A percentile compares a stretch with the other conserved stretches of the same genome.
Conservation (phyloP, 305 asterid species). For the Fraxinus sp. region DNA sequence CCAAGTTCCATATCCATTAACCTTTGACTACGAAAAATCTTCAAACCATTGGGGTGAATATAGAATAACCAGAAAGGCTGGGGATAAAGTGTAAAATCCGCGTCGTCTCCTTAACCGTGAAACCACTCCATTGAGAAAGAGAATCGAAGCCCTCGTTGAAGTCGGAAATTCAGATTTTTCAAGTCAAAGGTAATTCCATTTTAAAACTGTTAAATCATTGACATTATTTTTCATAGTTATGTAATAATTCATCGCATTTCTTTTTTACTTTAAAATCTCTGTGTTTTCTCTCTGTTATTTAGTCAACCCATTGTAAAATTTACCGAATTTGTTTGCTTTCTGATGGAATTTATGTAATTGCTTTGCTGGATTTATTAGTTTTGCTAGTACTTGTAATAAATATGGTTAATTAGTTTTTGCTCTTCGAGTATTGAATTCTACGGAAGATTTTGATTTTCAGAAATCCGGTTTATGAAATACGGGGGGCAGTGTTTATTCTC, state of each 20-base stretch:
- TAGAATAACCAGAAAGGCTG: not conserved
- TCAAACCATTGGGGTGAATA: not conserved
- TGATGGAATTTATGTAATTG: not conserved
- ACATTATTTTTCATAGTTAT: not conserved
- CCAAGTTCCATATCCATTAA: not conserved
- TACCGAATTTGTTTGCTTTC: not conserved
- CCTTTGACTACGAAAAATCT: not conserved
- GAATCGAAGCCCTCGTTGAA: not conserved
- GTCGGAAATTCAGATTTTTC: conserved; percentile 13
- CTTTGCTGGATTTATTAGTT: not conserved
- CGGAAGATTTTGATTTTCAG: not conserved
- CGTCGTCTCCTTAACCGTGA: not conserved
- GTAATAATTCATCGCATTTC: not conserved
- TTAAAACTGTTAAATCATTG: conserved; percentile 7
- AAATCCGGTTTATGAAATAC: not conserved
- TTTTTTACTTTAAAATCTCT: conserved; percentile 4
- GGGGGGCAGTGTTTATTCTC: not conserved
- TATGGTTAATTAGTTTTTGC: not conserved
- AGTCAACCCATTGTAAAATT: conserved; percentile 30
- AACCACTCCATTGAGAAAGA: not conserved
- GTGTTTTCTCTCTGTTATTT: conserved; percentile 6
- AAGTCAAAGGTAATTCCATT: conserved; percentile 44
- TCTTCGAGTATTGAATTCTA: not conserved
- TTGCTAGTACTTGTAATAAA: not conserved
- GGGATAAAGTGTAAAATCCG: not conserved